These are phyloP conservation scores for Benincasa hispida DNA, from an alignment of 306 rosid species.

Conservation along the genomic window DNA sequence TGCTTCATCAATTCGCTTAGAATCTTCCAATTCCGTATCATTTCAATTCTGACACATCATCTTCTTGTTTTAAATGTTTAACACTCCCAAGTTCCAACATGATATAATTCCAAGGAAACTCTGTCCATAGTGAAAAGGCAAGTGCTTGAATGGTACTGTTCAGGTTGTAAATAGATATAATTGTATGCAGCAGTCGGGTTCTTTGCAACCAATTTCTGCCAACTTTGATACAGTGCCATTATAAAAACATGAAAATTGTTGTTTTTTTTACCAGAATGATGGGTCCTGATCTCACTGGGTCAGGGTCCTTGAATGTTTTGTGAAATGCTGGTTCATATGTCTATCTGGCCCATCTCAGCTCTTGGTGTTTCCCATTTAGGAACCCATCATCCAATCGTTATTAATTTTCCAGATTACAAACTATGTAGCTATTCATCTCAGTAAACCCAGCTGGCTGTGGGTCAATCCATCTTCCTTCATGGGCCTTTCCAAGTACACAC, in stretches of 20 bases:
- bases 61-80: neutral
- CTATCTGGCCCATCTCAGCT: conserved; percentile 1
- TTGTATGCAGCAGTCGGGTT: neutral
- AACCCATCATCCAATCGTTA: conserved; percentile 4
- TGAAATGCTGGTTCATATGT: conserved; percentile 6
- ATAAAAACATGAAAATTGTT: neutral
- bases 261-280: conserved; percentile 1
- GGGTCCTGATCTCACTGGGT: neutral
- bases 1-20: neutral
- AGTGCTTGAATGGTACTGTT: neutral
- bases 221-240: neutral
- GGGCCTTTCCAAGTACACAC: conserved; percentile 6
- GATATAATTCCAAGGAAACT: neutral
- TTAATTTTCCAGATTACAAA: conserved; percentile 2
- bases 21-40: neutral
- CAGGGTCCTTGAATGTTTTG: conserved; percentile 7
- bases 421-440: neutral
- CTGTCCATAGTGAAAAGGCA: neutral
- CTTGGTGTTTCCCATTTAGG: conserved; percentile 8
- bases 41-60: neutral
- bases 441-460: conserved; percentile 10
- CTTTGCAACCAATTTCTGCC: neutral
- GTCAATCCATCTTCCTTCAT: conserved; percentile 8
- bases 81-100: neutral
- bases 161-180: neutral